A percentile compares a stretch with the other conserved stretches of the same genome.
phyloP scores from a whole-genome alignment of 2,329 filamentous ascomycete species.

The Phialophora macrospora region DNA sequence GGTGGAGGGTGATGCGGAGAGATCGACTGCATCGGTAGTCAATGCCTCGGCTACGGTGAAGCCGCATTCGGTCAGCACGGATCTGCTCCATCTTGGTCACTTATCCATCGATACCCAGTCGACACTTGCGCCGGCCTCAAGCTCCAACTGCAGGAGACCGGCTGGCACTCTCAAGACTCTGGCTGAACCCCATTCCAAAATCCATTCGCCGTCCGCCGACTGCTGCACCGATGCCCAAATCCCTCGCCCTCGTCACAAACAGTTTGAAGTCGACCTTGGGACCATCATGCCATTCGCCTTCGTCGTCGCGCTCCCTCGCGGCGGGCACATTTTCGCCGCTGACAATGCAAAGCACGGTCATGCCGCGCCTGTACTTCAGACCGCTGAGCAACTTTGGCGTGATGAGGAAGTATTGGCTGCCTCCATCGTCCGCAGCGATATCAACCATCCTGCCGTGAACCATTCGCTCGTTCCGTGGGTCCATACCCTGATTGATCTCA shows the following conservation, averaged over 20 bases:
- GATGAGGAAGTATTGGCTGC: slow-evolving; percentile 88
- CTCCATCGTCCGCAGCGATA: slow-evolving; percentile 76
- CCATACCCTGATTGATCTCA: slow-evolving; percentile 99
- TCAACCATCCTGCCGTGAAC: slow-evolving; percentile 98
- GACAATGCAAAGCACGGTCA: slow-evolving; percentile 92
- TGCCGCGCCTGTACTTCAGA: slow-evolving; percentile 83
- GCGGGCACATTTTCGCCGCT: slow-evolving; percentile 71
- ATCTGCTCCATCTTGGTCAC: background rate
- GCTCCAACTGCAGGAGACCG: slow-evolving; percentile 26
- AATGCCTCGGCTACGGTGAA: slow-evolving; percentile 1
- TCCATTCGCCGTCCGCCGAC: slow-evolving; percentile 19
- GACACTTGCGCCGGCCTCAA: slow-evolving; percentile 12
- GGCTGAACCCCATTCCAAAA: slow-evolving; percentile 16
- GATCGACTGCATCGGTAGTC: background rate
- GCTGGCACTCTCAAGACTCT: slow-evolving; percentile 17
- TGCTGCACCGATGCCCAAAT: slow-evolving; percentile 38
- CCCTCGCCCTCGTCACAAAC: slow-evolving; percentile 46
- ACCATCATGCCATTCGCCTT: slow-evolving; percentile 42
- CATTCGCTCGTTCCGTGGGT: slow-evolving; percentile 96
- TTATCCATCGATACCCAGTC: background rate
- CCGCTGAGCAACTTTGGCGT: slow-evolving; percentile 91
- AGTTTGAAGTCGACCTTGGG: slow-evolving; percentile 45
- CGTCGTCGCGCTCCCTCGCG: slow-evolving; percentile 29
- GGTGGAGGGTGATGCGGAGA: background rate
- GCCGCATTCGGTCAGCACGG: no score